Percentiles rank a stretch among this genome's conserved stretches.
Evolutionary conservation across 768 basidiomycete species (phyloP).

Genomic region (Pleurotus tuber-regium): DNA sequence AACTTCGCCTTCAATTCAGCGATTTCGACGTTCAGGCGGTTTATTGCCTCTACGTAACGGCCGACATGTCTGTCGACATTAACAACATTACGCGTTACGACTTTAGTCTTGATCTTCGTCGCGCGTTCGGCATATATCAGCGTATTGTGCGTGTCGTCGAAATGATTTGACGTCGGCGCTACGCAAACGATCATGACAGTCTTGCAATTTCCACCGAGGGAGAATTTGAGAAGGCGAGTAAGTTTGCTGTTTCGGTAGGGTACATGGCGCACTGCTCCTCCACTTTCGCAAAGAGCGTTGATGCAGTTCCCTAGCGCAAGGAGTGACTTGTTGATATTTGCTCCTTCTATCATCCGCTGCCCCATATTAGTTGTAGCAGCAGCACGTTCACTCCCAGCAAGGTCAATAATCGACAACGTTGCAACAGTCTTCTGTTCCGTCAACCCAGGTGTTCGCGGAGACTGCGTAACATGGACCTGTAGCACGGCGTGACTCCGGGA

Average conservation of each 20-base stretch:
- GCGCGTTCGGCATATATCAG: conserved; percentile 97
- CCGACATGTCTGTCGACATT: conserved; percentile 95
- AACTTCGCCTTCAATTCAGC: conserved; percentile 84
- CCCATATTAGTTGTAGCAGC: conserved; percentile 97
- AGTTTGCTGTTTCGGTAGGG: conserved; percentile 99
- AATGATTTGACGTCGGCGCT: conserved; percentile 91
- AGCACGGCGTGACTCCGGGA: conserved; percentile 98
- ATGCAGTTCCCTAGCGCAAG: conserved; percentile 98
- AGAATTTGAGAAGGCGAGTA: conserved; percentile 95
- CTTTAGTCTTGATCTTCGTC: conserved; percentile 97
- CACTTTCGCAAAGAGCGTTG: conserved; percentile 95
- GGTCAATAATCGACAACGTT: conserved; percentile 95
- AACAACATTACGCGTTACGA: conserved; percentile 92
- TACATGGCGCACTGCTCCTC: conserved; percentile 82
- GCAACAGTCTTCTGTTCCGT: conserved; percentile 82
- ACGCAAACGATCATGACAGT: conserved; percentile 99
- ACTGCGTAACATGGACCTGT: conserved; percentile 89
- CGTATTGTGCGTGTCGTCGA: conserved; percentile 98
- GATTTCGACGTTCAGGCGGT: conserved; percentile 81
- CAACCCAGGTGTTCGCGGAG: conserved; percentile 81
- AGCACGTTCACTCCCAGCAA: conserved; percentile 96
- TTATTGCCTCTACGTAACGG: conserved; percentile 93
- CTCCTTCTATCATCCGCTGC: conserved; percentile 96
- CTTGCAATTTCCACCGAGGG: conserved; percentile 97
- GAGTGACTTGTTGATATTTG: conserved; percentile 98